Base-by-base conservation (phyloP, 2,329 filamentous ascomycete species). In the Aspergillus viridinutans region DNA sequence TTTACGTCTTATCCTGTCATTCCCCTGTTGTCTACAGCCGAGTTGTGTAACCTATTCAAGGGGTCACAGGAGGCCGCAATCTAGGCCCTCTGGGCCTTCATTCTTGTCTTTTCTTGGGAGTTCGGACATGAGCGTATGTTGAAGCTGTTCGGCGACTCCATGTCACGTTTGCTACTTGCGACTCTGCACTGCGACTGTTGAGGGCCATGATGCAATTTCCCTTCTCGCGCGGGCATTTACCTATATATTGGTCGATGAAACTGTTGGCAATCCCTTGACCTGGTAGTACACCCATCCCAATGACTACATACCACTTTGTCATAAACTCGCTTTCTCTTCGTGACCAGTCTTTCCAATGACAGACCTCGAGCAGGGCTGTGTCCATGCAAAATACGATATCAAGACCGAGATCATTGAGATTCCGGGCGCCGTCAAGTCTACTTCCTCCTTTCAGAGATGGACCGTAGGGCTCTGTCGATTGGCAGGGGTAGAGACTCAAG, bases 401-500 rank as follows among this genome's bases (percentile, higher is more conserved):
- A 45, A 45, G 42, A 23, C 42, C 20, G 42, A 45, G 42, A 21
- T 21, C 42, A 4, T 23, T 5, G 42, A 45, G 42, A 10, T 45
- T 21, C 1, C n/a, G 42, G n/a, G 23, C 10, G 20, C 21, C 20
- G 21, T 7, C 9, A 23, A 45, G 20, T 23, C 12, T 12, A 23
- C 42, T 10, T 23, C 42, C 20, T 23, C 20, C 21, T 23, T 23
- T 17, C n/a, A 23, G 7, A 20, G 20, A 45, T 45, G 42, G 42
- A 23, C 20, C 21, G 8, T 17, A 21, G 23, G 21, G 42, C 42
- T 53, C 17, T 23, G 43, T 32, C 53, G 50, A 32, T 2, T 58
- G 5, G 53, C 48, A 7, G 55, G 58, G 35, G n/a, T 59, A n/a
- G 58, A 60, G 45, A 55, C 53, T 42, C 50, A 56, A 50, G 58